Evolutionary conservation across 352 stramenopile genomes (phyloP), one percentile per base, ranked within the genome.

Genomic region (Phytophthora litchii): DNA sequence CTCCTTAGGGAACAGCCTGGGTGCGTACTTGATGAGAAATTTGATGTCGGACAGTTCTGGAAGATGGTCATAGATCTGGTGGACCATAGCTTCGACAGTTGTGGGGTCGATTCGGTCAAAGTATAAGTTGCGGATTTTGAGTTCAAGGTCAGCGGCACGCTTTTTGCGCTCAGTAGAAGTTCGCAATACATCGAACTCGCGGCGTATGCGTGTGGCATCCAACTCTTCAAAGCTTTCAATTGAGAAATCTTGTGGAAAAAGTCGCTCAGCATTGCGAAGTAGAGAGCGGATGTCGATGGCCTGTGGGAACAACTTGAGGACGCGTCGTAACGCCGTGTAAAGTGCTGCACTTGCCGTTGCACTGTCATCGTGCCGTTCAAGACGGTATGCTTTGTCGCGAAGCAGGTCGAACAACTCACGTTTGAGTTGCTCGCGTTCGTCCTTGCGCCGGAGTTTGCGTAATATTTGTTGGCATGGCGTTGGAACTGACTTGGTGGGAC

Each of bases 121-220:
- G 80, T 97, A 97, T 14, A 97, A 73, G 16, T 78, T 90, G 27
- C 88, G 78, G 45, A 96, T 91, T 69, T 94, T 94, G 49, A 97
- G 71, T 57, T 97, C 91, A 14, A 97, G 73, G 59, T 96, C 87
- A 14, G 88, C 89, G 2, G 78, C 74, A 6, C 86, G 67, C 64
- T 94, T 92, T 54, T 92, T 94, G 52, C 78, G 80, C 41, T 89
- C 79, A n/a, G 70, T 85, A 12, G 78, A 70, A 8, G 60, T 59
- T 25, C 54, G 66, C 23, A 90, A 46, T 9, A 57, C 50, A 11
- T 91, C 76, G 16, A 84, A 91, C 0, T 61, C 38, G 16, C 11
- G 35, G 10, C 69, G 68, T 37, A 88, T 55, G 7, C 45, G 35
- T n/a, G 31, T 14, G 2, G 43, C 49, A 27, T 84, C 74, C 1